Percentiles rank a stretch among this genome's conserved stretches.
These are phyloP conservation scores for Mycosphaerella sp. DNA, from an alignment of 2,329 filamentous ascomycete genomes.

Conservation along the genomic window DNA sequence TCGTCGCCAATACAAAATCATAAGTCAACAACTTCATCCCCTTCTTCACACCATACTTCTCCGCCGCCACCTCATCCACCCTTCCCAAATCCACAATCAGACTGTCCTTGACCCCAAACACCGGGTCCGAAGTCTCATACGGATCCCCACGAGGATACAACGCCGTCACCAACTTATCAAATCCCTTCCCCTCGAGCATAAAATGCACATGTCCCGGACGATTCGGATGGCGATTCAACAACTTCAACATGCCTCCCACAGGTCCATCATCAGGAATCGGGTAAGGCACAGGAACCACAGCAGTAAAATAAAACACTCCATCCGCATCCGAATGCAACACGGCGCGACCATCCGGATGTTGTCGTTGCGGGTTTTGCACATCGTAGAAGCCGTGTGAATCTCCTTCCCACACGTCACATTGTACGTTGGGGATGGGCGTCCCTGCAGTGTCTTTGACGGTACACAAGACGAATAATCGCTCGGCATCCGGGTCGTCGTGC, in stretches of 20 bases:
- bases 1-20: constrained; percentile 68
- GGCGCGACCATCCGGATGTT: constrained; percentile 62
- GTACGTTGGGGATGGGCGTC: constrained; percentile 56
- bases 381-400: constrained; percentile 73
- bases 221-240: constrained; percentile 62
- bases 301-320: constrained; percentile 76
- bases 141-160: constrained; percentile 70
- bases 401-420: constrained; percentile 78
- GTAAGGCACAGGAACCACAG: constrained; percentile 76
- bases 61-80: constrained; percentile 47
- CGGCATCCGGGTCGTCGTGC: constrained; percentile 60
- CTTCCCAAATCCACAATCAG: constrained; percentile 58
- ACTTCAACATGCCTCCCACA: constrained; percentile 39
- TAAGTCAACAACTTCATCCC: constrained; percentile 51
- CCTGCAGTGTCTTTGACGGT: constrained; percentile 59
- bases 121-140: constrained; percentile 74
- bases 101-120: constrained; percentile 78
- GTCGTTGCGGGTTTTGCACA: constrained; percentile 62
- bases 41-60: constrained; percentile 57
- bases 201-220: constrained; percentile 79
- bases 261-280: constrained; percentile 78
- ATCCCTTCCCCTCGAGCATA: constrained; percentile 75
- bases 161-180: constrained; percentile 75
- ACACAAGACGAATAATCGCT: constrained; percentile 64
- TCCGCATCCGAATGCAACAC: constrained; percentile 61